Base-by-base conservation (phyloP, 768 basidiomycete genomes). In the Termitomyces eurrhizus region DNA sequence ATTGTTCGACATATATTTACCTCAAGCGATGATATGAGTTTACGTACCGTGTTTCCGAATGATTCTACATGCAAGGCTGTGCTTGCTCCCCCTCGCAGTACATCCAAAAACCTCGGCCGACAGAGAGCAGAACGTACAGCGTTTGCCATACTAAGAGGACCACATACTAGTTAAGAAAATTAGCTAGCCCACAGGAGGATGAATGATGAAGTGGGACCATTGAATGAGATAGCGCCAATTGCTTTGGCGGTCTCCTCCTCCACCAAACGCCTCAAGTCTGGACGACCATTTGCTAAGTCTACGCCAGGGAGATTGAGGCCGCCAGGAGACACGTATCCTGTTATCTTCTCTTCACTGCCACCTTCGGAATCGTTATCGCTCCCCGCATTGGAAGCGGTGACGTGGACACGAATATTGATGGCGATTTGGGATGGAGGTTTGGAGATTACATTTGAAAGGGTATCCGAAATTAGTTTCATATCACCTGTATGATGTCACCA, bases 11-110 rank as follows among this genome's bases (percentile, higher is more conserved):
- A 21, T 41, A 24, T n/a, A 14, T 33, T 21, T 16, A 16, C 32
- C 7, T 9, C 11, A 26, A 35, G 4, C 6, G 0, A 46, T 13
- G 8, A 2, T 12, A 13, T 36, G 16, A 42, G 11, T 13, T 24
- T 9, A 37, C 60, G 11, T 59, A 69, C 67, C 57, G 68, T 65
- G 36, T 68, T 73, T 18, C 77, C 78, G 55, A 78, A 80, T 0
- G 76, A 73, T 65, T 84, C 83, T 9, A 83, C 71, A 62, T 80
- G 77, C 29, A 84, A 67, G 8, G 70, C 63, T 11, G 83, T 74
- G 45, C 74, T 79, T 36, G 82, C 77, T 2, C 78, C 82, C 5
- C 82, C 81, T 35, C 70, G 69, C 35, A 81, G 60, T 7, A 82
- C 67, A 37, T 75, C 77, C 65, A 68, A 21, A 13, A 69, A 67